phyloP scores from a whole-genome alignment of 139 green algal genomes.

The Chlorella sorokiniana region DNA sequence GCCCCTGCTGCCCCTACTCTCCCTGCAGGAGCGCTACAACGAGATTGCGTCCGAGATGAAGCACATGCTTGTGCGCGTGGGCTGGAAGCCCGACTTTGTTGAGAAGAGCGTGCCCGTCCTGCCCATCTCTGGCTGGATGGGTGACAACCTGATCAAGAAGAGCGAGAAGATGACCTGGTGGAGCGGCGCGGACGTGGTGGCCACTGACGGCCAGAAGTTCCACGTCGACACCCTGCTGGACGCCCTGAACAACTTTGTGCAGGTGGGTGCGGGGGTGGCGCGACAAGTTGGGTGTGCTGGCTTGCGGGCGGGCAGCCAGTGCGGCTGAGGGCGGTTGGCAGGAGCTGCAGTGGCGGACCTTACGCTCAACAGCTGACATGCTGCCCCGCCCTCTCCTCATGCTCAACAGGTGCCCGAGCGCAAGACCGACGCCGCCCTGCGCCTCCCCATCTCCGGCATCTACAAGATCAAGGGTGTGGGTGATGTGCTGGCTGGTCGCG shows the following conservation, averaged over 20 bases:
- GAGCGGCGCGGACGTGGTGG: slow-evolving; percentile 19
- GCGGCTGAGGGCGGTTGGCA: background rate
- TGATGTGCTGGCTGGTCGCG: slow-evolving; percentile 96
- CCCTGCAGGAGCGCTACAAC: slow-evolving; percentile 85
- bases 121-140: slow-evolving; percentile 98
- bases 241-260: slow-evolving; percentile 87
- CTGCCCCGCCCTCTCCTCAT: background rate
- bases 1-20: background rate
- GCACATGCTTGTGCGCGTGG: slow-evolving; percentile 87
- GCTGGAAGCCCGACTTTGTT: slow-evolving; percentile 86
- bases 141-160: slow-evolving; percentile 99
- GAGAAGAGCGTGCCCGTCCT: slow-evolving; percentile 90
- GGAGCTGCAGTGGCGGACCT: too few relatives aligned
- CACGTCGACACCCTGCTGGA: slow-evolving; percentile 86
- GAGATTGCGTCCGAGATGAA: slow-evolving; percentile 98
- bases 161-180: slow-evolving; percentile 93
- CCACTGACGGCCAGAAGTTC: slow-evolving; percentile 39
- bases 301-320: background rate
- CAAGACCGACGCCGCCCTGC: slow-evolving; percentile 83
- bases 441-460: slow-evolving; percentile 90
- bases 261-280: slow-evolving; percentile 32
- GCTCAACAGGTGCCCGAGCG: slow-evolving; percentile 74
- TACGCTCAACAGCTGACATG: too few relatives aligned
- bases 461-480: slow-evolving; percentile 99
- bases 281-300: background rate